Base-by-base conservation (phyloP, 305 asterid species). In the Plantago rigida region DNA sequence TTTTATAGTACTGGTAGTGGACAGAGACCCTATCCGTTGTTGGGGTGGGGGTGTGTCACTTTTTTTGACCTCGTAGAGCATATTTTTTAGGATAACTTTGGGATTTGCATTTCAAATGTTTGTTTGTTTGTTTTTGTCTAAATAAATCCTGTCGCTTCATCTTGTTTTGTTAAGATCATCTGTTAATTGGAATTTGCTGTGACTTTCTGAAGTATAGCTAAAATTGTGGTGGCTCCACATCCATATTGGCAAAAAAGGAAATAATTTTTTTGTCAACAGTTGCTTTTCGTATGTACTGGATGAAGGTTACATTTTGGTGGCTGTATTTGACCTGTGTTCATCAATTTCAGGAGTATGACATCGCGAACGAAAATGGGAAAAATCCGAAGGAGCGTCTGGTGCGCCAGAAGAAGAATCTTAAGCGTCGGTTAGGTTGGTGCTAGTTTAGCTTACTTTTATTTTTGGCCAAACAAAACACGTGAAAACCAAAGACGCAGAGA, bases 401-500 rank as follows among this genome's bases (percentile, higher is more conserved):
- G 65, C 84, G 95, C 42, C 99, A 88, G 77, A 92, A 92, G 77
- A 94, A 86, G 75, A 88, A 86, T 73, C 91, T 88, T 72, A 82
- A 69, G 69, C 94, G 93, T 45, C 88, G 99, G 75, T 79, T 88
- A 77, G 96, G 96, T 88, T 70, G 77, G 94, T 79, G 71, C 15
- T 73, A 56, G 52, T 60, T 17, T 42, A 46, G 69, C 59, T 51
- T 28, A 44, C 55, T 60, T 39, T 12, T 4, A 1, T 12, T 22
- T 24, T 5, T 22, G 34, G 0, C n/a, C n/a, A 19, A 51, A 24
- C n/a, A 31, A 51, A 51, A 51, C 13, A 51, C 13, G 39, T 24
- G 39, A 10, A 24, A 14, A 36, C n/a, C 10, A 51, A 11, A 51
- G 2, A 2, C 2, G 22, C 8, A 22, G 29, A 19, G 10, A 7